These are phyloP conservation scores for Penicillium sp. DNA, from an alignment of 2,329 filamentous ascomycete species.

Conservation along the genomic window DNA sequence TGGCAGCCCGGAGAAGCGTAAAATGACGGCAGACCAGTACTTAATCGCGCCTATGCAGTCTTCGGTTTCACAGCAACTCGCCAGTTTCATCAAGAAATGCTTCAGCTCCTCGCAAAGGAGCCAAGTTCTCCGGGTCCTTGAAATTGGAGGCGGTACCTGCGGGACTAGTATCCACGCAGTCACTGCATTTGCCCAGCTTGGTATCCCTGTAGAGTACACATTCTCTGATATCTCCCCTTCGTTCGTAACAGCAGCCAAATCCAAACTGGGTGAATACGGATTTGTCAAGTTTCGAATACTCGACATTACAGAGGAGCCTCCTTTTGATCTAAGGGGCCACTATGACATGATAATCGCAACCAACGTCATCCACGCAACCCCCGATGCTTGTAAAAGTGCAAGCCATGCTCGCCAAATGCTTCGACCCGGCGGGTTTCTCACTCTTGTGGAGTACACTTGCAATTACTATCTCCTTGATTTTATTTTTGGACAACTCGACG, in stretches of 20 bases:
- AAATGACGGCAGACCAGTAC: neutral
- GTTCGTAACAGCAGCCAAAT: slow-evolving; percentile 14
- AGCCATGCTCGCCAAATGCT: slow-evolving; percentile 25
- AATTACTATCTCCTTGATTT: slow-evolving; percentile 29
- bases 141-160: slow-evolving; percentile 38
- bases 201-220: slow-evolving; percentile 24
- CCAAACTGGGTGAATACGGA: neutral
- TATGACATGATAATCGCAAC: slow-evolving; percentile 33
- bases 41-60: neutral
- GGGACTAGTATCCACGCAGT: slow-evolving; percentile 33
- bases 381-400: slow-evolving; percentile 18
- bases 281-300: slow-evolving; percentile 22
- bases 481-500: slow-evolving; percentile 35
- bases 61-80: neutral
- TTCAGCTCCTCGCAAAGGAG: neutral
- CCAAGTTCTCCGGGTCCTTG: slow-evolving; percentile 24
- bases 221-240: slow-evolving; percentile 23
- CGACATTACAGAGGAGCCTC: slow-evolving; percentile 26
- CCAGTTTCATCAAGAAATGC: neutral
- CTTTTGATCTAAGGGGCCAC: slow-evolving; percentile 29
- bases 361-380: slow-evolving; percentile 33
- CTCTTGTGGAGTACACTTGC: slow-evolving; percentile 40
- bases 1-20: neutral
- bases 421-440: slow-evolving; percentile 42
- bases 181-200: slow-evolving; percentile 21